These are phyloP conservation scores for Aspergillus tanneri DNA, from an alignment of 2,329 filamentous ascomycete genomes.

Conservation along the genomic window DNA sequence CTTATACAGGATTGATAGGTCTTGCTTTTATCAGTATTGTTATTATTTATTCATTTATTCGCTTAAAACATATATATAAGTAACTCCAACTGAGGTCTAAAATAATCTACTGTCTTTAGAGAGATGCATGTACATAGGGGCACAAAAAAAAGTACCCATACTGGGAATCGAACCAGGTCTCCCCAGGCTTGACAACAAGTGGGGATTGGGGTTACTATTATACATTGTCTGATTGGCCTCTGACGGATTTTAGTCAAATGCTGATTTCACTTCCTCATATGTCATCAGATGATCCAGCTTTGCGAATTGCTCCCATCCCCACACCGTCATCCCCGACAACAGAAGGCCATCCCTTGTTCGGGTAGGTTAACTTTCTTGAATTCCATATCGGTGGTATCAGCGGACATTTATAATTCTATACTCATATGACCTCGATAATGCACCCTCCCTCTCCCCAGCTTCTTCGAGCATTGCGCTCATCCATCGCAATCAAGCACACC, in stretches of 20 bases:
- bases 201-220: constrained; percentile 3
- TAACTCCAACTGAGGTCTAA: too few relatives aligned
- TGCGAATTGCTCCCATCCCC: too few relatives aligned
- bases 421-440: constrained; percentile 28
- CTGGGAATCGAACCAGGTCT: background rate
- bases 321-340: background rate
- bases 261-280: too few relatives aligned
- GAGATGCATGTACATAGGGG: too few relatives aligned
- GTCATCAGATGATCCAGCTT: too few relatives aligned
- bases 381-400: too few relatives aligned
- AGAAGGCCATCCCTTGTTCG: background rate
- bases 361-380: too few relatives aligned
- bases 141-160: background rate
- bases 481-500: constrained; percentile 23
- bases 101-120: too few relatives aligned
- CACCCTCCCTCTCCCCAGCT: constrained; percentile 44
- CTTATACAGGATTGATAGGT: constrained; percentile 5
- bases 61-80: too few relatives aligned
- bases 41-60: too few relatives aligned
- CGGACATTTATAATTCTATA: too few relatives aligned
- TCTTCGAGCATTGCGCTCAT: constrained; percentile 42
- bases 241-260: background rate
- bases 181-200: background rate
- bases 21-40: too few relatives aligned
- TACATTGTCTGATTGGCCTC: constrained; percentile 3